phyloP scores from a whole-genome alignment of 306 rosid species.

The Oemleria cerasiformis region DNA sequence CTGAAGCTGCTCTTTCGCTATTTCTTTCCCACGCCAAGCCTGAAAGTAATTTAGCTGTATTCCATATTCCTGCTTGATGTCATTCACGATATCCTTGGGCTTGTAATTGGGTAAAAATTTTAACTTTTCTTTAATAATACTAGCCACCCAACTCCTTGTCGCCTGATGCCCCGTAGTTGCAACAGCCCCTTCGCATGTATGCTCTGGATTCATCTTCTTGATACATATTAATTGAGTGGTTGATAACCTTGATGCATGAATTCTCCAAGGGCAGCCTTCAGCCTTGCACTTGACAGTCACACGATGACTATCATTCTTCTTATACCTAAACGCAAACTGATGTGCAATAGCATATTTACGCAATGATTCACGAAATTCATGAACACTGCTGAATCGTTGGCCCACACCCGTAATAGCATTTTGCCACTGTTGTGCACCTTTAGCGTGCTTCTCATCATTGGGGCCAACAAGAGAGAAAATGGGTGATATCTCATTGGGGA shows the following conservation, averaged over 20 bases:
- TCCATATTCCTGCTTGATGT: constrained; percentile 92
- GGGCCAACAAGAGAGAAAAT: constrained; percentile 37
- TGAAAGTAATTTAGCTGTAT: constrained; percentile 93
- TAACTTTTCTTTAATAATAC: constrained; percentile 91
- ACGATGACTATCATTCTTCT: constrained; percentile 97
- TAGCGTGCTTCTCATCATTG: constrained; percentile 58
- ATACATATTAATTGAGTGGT: constrained; percentile 92
- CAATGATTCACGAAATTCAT: constrained; percentile 88
- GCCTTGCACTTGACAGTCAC: constrained; percentile 98
- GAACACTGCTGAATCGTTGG: constrained; percentile 83
- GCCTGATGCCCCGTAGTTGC: constrained; percentile 97
- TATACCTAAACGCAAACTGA: constrained; percentile 91
- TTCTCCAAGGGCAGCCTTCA: constrained; percentile 99
- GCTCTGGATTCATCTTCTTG: constrained; percentile 85
- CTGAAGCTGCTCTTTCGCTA: constrained; percentile 99
- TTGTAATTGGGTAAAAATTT: constrained; percentile 81
- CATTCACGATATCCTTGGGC: constrained; percentile 96
- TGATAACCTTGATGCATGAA: constrained; percentile 94
- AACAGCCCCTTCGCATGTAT: constrained; percentile 83
- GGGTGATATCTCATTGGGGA: constrained; percentile 46
- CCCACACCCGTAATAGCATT: constrained; percentile 92
- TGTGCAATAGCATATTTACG: constrained; percentile 97
- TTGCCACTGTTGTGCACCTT: constrained; percentile 94
- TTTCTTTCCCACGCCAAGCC: constrained; percentile 99
- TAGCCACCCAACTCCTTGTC: constrained; percentile 96